Evolutionary conservation across 176 grass and related monocot genomes (phyloP).

Genomic region (Phyllostachys edulis): DNA sequence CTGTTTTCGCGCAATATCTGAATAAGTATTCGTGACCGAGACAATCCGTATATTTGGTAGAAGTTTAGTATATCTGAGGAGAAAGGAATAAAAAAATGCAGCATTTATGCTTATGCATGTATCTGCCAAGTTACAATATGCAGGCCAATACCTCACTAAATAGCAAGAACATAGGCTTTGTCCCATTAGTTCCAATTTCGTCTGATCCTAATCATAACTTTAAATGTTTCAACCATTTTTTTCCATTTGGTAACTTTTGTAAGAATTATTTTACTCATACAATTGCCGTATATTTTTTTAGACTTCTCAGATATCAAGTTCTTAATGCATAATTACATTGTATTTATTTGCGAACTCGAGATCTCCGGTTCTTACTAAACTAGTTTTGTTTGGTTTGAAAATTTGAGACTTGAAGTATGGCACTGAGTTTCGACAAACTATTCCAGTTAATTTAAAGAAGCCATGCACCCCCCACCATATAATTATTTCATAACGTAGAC

Average conservation of each 20-base stretch:
- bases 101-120: not conserved
- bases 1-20: too few species aligned
- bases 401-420: not conserved
- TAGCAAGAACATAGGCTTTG: not conserved
- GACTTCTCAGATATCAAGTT: not conserved
- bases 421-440: not conserved
- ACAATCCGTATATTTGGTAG: too few species aligned
- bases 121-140: not conserved
- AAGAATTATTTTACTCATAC: not conserved
- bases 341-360: not conserved
- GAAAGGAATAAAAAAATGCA: not conserved
- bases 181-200: not conserved
- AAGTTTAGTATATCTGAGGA: not conserved
- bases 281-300: not conserved
- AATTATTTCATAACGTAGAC: too few species aligned
- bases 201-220: not conserved
- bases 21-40: too few species aligned
- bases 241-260: not conserved
- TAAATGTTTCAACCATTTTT: not conserved
- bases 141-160: not conserved
- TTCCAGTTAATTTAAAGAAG: constrained; percentile 7
- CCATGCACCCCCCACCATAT: not conserved
- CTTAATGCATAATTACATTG: not conserved
- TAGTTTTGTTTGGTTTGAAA: constrained; percentile 5
- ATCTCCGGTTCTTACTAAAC: not conserved